Base-by-base conservation (phyloP, 345 rosid genomes). In the Citrus trifoliata region DNA sequence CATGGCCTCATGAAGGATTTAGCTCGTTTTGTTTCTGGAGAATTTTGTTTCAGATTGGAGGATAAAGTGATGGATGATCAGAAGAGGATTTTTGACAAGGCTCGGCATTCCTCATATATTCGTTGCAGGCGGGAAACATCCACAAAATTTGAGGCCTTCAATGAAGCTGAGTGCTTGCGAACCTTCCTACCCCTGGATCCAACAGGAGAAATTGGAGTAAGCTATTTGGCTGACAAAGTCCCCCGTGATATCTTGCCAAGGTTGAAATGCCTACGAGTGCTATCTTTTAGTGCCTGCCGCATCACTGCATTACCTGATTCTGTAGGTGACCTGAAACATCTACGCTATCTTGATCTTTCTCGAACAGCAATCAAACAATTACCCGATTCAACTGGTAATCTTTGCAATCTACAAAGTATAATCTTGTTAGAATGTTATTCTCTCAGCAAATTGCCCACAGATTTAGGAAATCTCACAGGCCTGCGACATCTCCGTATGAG, bases 1-100 rank as follows among this genome's bases (percentile, higher is more conserved):
- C 81, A 78, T 40, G 71, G 72, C 51, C 76, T 82, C 51, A 48
- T 68, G 10, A 51, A 82, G 61, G 81, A 78, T 53, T 64, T 78
- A 64, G 81, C 79, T 37, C 38, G 24, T 35, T 63, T 35, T 60
- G 75, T 78, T 51, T 66, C 81, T 7, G 81, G 84, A 32, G 81
- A 73, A 21, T 60, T 59, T 51, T 72, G 32, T 27, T 68, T 46
- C 64, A 38, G 14, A 4, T 28, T 62, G 30, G 79, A 51, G 19
- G 76, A 66, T 38, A 68, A 55, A 25, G 22, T 53, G 9, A 27
- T 27, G 27, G 65, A 69, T 40, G 33, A 65, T 21, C 62, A 33
- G 35, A 51, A 21, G 9, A 51, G 33, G 32, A 66, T 79, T 32
- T 30, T 33, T 5, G 70, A 79, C 13, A 79, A 73, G 73, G 76